Base-by-base conservation (phyloP, 768 basidiomycete genomes). In the Ramaria rubella region DNA sequence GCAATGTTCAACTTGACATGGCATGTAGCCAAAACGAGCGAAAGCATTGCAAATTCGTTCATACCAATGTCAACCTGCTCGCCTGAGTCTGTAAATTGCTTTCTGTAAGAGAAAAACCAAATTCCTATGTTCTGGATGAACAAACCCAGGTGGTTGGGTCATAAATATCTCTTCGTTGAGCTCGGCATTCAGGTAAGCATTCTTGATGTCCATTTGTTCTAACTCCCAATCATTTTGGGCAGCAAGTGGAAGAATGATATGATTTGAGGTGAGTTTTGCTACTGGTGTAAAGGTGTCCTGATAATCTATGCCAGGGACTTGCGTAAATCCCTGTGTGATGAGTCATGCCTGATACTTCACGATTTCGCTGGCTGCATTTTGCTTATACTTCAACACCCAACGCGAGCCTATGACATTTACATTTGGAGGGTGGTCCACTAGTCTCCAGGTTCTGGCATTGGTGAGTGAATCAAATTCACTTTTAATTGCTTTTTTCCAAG, bases 11-110 rank as follows among this genome's bases (percentile, higher is more conserved):
- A n/a, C n/a, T n/a, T n/a, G n/a, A n/a, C n/a, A n/a, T n/a, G n/a
- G n/a, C n/a, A n/a, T n/a, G 36, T 11, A 38, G n/a, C n/a, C n/a
- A 11, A 38, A n/a, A 11, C 36, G 11, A 38, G 36, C 36, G n/a
- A 38, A 38, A n/a, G 36, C 36, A 11, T 38, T 38, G 36, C n/a
- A n/a, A 38, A 38, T n/a, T 11, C n/a, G 36, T 38, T 69, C 59
- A 54, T 77, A 72, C 70, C 73, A 77, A 3, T 67, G 54, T 1
- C 63, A 38, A 1, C 69, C 67, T 5, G 61, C 62, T 49, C 75
- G 71, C 44, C 72, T 72, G 62, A 76, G 67, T 0, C 75, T 69
- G 44, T 76, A 76, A 0, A 75, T 57, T 1, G 66, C 62, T 29
- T 62, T 62, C 8, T 54, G 49, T 2, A 71, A 34, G 19, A 49